Base-by-base conservation (phyloP, 1,284 basidiomycete species). In the Schizopora paradoxa region DNA sequence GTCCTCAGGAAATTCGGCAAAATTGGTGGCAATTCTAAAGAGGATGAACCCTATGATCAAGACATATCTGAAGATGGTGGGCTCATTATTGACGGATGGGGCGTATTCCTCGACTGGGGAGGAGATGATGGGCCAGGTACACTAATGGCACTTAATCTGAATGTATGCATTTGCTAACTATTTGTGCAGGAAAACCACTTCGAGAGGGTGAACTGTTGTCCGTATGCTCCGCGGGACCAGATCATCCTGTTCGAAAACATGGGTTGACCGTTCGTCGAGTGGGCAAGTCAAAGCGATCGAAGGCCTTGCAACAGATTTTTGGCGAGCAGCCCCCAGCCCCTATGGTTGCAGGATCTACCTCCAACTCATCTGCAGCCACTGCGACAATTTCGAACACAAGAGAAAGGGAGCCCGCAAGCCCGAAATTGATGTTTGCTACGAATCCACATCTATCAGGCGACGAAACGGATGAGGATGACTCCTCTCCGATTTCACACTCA, bases 1-100 rank as follows among this genome's bases (percentile, higher is more conserved):
- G 91, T 89, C 0, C 67, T 97, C 49, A 87, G 79, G 61, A 97
- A 97, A 64, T 88, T 93, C 57, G 81, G 81, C 41, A 93, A 91
- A 62, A 69, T 81, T 19, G 68, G 69, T 22, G 43, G 59, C 3
- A 74, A 72, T 56, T 69, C 62, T 49, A 66, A 73, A 31, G 73
- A 74, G 4, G 70, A 72, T 2, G 73, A 74, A 33, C 68, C 68
- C 27, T 61, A 62, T 43, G 59, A 68, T 43, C 78, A 76, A 46
- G 67, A 71, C 31, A 69, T 74, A 14, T 76, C 72, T 0, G 77
- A 77, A 14, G 79, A 79, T 22, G 80, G 80, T 2, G 81, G 79
- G 1, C 67, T 94, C 11, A 77, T 76, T 45, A 81, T 93, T 2
- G 89, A 94, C 53, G 91, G 91, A 0, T 96, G 91, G 89, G 87